Base-by-base conservation (phyloP, 2,329 filamentous ascomycete species). In the Colletotrichum agaves region DNA sequence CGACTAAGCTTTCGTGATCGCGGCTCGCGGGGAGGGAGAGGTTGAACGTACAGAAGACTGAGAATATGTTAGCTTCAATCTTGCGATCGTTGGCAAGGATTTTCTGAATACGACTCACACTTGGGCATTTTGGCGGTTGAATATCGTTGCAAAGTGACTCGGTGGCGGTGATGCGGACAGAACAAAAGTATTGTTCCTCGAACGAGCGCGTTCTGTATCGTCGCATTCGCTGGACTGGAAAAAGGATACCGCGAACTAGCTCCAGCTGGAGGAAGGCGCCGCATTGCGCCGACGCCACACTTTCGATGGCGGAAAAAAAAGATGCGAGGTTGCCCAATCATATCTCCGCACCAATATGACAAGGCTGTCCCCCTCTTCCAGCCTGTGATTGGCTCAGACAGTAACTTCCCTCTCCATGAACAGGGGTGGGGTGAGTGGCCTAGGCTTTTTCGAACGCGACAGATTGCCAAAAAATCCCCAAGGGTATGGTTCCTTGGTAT, bases 111-210 rank as follows among this genome's bases (percentile, higher is more conserved):
- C 5, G 3, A 87, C 91, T 88, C 88, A 95, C 93, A 96, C 87
- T 95, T 95, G 67, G 92, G 93, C 93, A 96, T 95, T 72, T 86
- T 92, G 84, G 50, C 70, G 62, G 61, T 49, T 50, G 4, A 10
- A 8, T n/a, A 41, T 13, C 4, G n/a, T 31, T 52, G 15, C 23
- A 47, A 3, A 17, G n/a, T 27, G 19, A 19, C 12, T 55, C 19
- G 46, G 11, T 19, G 15, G 8, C 33, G 35, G 35, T 31, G 44
- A 47, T 50, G 52, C 53, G 37, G 31, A 31, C 12, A 19, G 41
- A 43, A 50, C 55, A 60, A 60, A 41, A 65, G 5, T 60, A 21
- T 55, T 49, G 53, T 65, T 43, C 39, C 61, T 60, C 37, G 39
- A 53, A 43, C 41, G 37, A 31, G 44, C 52, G 39, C 19, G 52